Evolutionary conservation across 225 moss, liverwort and hornwort genomes (phyloP).

Genomic region (Sphagnum contortum): DNA sequence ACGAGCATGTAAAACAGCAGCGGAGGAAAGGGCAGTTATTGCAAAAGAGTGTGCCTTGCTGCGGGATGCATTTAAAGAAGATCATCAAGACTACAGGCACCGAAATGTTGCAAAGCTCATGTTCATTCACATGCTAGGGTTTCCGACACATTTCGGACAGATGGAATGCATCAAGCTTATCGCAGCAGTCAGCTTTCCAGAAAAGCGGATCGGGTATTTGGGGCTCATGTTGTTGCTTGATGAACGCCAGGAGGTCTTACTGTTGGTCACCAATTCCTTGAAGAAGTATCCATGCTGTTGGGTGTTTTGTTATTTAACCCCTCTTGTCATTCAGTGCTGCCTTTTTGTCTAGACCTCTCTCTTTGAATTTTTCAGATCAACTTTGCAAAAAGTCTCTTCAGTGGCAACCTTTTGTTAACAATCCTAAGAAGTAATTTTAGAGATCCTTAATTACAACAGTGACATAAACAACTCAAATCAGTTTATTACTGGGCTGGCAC

Average conservation of each 20-base stretch:
- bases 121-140: constrained; percentile 65
- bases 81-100: constrained; percentile 40
- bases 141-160: constrained; percentile 63
- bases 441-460: constrained; percentile 61
- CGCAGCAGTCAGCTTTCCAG: constrained; percentile 48
- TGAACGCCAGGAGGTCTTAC: constrained; percentile 58
- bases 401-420: neutral
- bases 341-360: constrained; percentile 4
- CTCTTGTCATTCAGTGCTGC: neutral
- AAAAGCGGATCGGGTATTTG: constrained; percentile 56
- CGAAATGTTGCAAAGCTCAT: constrained; percentile 65
- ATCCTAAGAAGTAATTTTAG: neutral
- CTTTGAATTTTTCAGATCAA: neutral
- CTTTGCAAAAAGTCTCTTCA: no score
- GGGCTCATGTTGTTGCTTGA: constrained; percentile 66
- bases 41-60: constrained; percentile 53
- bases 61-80: constrained; percentile 40
- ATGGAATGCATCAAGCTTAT: constrained; percentile 62
- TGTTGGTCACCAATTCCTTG: constrained; percentile 55
- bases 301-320: neutral
- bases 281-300: constrained; percentile 40
- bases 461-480: constrained; percentile 87
- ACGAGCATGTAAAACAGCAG: constrained; percentile 52
- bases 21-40: constrained; percentile 45
- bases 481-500: constrained; percentile 78